These are phyloP conservation scores for Fusarium vanettenii DNA, from an alignment of 2,329 filamentous ascomycete species.

Conservation along the genomic window DNA sequence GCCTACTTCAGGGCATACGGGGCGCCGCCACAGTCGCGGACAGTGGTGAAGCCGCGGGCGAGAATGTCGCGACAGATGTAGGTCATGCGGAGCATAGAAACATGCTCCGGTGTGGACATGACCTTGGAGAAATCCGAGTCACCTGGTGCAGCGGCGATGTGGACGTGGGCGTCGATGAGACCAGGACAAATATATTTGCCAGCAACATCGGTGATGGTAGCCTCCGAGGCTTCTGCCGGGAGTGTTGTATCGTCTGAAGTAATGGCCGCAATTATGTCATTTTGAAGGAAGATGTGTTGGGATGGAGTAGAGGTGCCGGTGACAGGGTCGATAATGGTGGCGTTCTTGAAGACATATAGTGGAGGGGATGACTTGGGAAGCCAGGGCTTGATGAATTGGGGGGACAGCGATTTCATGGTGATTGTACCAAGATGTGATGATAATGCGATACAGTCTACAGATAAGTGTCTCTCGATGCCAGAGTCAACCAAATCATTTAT, in stretches of 20 bases:
- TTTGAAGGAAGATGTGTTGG: not conserved
- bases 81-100: too few species aligned
- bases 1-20: too few species aligned
- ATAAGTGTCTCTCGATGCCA: not conserved
- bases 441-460: not conserved
- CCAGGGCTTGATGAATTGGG: not conserved
- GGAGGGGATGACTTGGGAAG: not conserved
- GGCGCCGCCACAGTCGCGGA: too few species aligned
- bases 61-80: too few species aligned
- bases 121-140: not conserved
- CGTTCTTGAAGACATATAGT: not conserved
- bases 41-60: too few species aligned
- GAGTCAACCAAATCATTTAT: not conserved
- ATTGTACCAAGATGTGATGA: not conserved
- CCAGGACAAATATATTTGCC: not conserved
- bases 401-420: not conserved
- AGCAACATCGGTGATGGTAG: not conserved
- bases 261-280: not conserved
- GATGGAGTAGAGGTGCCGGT: not conserved
- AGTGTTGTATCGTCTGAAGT: not conserved
- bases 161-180: not conserved
- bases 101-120: not conserved
- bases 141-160: not conserved
- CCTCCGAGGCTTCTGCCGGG: not conserved
- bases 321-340: not conserved